These are phyloP conservation scores for Scutellaria minor DNA, from an alignment of 257 asterid genomes.

Conservation along the genomic window DNA sequence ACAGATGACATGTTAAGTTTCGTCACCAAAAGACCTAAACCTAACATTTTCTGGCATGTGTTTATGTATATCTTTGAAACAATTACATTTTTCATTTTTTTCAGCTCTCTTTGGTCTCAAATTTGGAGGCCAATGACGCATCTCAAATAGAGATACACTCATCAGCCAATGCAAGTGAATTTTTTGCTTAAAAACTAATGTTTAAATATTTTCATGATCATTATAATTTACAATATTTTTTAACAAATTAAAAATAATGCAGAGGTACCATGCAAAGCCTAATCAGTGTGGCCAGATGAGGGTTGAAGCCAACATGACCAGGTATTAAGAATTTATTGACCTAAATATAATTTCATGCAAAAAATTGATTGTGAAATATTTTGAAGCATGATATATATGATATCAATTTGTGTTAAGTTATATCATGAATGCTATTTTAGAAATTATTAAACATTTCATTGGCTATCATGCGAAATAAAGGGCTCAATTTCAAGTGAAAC, in stretches of 20 bases:
- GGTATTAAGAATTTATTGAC: slow-evolving; percentile 39
- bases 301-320: slow-evolving; percentile 50
- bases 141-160: slow-evolving; percentile 38
- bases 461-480: too few relatives aligned
- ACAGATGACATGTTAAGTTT: too few relatives aligned
- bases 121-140: slow-evolving; percentile 34
- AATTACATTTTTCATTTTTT: slow-evolving; percentile 9
- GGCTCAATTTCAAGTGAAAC: too few relatives aligned
- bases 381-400: not conserved
- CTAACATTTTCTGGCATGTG: too few relatives aligned
- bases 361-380: not conserved
- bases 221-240: not conserved
- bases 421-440: too few relatives aligned
- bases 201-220: not conserved
- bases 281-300: slow-evolving; percentile 58
- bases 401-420: too few relatives aligned
- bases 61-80: not conserved
- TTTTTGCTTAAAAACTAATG: slow-evolving; percentile 50
- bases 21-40: too few relatives aligned
- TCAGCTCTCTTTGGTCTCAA: slow-evolving; percentile 73
- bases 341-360: not conserved
- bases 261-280: slow-evolving; percentile 57
- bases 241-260: slow-evolving; percentile 35
- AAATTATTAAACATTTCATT: too few relatives aligned
- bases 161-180: slow-evolving; percentile 53